Evolutionary conservation across 1,284 basidiomycete species (phyloP).

Genomic region (Cutaneotrichosporon spelunceum): DNA sequence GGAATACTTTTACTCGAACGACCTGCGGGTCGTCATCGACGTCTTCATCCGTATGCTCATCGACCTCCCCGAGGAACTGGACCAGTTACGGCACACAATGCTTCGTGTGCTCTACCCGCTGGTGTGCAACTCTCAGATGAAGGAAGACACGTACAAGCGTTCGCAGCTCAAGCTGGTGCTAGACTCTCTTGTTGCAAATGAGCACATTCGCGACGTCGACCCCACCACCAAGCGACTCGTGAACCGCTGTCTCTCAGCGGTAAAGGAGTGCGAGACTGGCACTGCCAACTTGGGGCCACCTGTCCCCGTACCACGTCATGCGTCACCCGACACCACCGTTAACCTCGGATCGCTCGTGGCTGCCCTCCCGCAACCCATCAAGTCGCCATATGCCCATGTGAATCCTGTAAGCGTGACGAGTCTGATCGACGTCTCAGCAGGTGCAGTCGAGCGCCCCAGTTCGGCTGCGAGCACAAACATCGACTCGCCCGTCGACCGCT

Average conservation of each 20-base stretch:
- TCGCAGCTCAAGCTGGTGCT: conserved; percentile 79
- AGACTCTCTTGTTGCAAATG: conserved; percentile 70
- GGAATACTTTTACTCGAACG: conserved; percentile 98
- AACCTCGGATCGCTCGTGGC: conserved; percentile 14
- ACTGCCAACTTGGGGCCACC: neutral
- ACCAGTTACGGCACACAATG: conserved; percentile 96
- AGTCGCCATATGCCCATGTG: conserved; percentile 7
- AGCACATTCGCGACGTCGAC: conserved; percentile 73
- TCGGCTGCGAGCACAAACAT: neutral
- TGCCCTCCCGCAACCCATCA: conserved; percentile 11
- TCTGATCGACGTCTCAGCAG: conserved; percentile 39
- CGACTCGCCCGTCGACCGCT: conserved; percentile 18
- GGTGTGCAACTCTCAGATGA: conserved; percentile 89
- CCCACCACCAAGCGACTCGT: conserved; percentile 86
- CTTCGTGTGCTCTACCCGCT: conserved; percentile 93
- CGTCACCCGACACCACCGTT: conserved; percentile 18
- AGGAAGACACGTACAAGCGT: conserved; percentile 81
- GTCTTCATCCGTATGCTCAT: conserved; percentile 90
- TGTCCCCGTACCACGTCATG: neutral
- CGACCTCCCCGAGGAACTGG: conserved; percentile 87
- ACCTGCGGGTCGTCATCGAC: conserved; percentile 90
- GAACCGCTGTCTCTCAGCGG: conserved; percentile 70
- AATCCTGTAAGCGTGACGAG: conserved; percentile 43
- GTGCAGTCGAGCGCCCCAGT: conserved; percentile 25
- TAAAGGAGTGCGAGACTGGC: conserved; percentile 1